A percentile compares a stretch with the other conserved stretches of the same genome.
Conservation (phyloP, 1,284 basidiomycete species). For the Apiotrichum akiyoshidainum region DNA sequence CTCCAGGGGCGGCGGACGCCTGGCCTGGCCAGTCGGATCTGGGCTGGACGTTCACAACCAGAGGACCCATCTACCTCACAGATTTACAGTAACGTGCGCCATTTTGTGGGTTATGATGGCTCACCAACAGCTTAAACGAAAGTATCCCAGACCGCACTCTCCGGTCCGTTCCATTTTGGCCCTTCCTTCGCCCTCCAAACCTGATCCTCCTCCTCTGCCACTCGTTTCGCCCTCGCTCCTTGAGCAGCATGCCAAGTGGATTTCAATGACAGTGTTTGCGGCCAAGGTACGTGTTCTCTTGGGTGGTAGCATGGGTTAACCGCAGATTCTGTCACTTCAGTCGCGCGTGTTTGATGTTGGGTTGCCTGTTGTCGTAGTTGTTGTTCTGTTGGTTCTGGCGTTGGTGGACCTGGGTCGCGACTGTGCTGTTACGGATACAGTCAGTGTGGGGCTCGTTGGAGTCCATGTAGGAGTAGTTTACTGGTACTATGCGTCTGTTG, state of each 20-base stretch:
- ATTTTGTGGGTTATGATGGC: too few relatives aligned
- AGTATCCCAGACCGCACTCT: not conserved
- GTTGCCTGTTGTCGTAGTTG: slow-evolving; percentile 11
- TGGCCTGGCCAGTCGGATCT: not conserved
- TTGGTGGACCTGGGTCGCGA: not conserved
- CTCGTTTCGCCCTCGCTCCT: not conserved
- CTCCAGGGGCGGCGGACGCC: slow-evolving; percentile 5
- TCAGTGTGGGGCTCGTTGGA: not conserved
- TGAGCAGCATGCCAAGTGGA: not conserved
- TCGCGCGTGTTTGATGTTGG: slow-evolving; percentile 12
- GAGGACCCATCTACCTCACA: not conserved
- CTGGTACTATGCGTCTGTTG: not conserved
- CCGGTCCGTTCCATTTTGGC: slow-evolving; percentile 20
- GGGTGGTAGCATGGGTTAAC: not conserved
- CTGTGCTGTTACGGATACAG: too few relatives aligned
- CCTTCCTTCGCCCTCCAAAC: slow-evolving; percentile 14
- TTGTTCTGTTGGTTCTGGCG: slow-evolving; percentile 16
- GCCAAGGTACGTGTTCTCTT: slow-evolving; percentile 20
- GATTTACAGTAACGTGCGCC: not conserved
- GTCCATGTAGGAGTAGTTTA: slow-evolving; percentile 1
- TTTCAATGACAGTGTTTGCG: slow-evolving; percentile 11
- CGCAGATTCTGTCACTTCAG: slow-evolving; percentile 27
- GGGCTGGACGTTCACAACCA: not conserved
- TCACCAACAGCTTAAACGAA: not conserved
- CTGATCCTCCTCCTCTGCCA: not conserved